These are phyloP conservation scores for Ceratobasidium sp. DNA, from an alignment of 1,284 basidiomycete genomes.

Conservation along the genomic window DNA sequence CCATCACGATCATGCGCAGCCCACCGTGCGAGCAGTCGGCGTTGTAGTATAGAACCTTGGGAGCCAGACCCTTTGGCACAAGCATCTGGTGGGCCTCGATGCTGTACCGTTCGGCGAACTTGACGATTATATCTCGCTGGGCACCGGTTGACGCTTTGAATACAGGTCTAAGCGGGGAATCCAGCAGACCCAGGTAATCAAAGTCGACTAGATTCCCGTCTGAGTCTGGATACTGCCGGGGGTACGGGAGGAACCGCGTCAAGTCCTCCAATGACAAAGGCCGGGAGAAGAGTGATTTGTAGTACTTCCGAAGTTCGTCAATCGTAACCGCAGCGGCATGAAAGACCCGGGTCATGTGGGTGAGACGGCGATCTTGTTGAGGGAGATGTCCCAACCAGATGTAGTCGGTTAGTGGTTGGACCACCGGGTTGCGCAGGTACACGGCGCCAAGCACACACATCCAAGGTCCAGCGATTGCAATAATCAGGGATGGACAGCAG, in stretches of 20 bases:
- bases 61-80: constrained; percentile 48
- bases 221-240: background rate
- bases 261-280: background rate
- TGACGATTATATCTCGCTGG: too few species aligned
- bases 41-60: constrained; percentile 49
- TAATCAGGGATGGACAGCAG: constrained; percentile 46
- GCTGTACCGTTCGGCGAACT: too few species aligned
- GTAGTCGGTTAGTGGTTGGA: constrained; percentile 49
- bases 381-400: too few species aligned
- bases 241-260: constrained; percentile 26
- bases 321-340: background rate
- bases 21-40: background rate
- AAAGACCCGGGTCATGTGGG: constrained; percentile 12
- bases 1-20: background rate
- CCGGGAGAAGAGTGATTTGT: constrained; percentile 34
- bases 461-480: constrained; percentile 48
- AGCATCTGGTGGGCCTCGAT: too few species aligned
- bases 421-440: constrained; percentile 38
- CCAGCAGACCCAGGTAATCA: background rate
- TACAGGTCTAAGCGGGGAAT: background rate
- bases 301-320: constrained; percentile 13
- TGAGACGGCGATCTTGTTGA: background rate
- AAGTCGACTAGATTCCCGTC: background rate
- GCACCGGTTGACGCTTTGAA: too few species aligned
- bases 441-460: constrained; percentile 47